phyloP scores from a whole-genome alignment of 768 basidiomycete genomes.

The Boletus rubescentipes region DNA sequence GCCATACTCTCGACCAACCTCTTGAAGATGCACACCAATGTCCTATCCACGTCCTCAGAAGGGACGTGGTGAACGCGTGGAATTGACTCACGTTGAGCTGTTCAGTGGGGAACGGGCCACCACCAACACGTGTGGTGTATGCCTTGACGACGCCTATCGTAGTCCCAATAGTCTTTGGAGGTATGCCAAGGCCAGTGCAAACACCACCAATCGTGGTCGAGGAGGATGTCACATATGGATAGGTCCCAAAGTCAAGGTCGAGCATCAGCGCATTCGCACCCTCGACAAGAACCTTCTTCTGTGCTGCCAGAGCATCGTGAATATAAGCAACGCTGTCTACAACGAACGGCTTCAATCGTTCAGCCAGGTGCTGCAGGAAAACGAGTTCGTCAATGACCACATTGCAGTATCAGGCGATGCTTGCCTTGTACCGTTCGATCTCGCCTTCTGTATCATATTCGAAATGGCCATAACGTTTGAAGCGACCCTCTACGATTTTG shows the following conservation, averaged over 20 bases:
- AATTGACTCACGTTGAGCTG: slow-evolving; percentile 71
- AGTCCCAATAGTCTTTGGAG: slow-evolving; percentile 83
- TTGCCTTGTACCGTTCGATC: slow-evolving; percentile 87
- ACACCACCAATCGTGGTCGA: slow-evolving; percentile 94
- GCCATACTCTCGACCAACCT: slow-evolving; percentile 90
- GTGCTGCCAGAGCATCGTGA: slow-evolving; percentile 70
- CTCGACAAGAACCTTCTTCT: slow-evolving; percentile 88
- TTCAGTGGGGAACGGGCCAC: slow-evolving; percentile 97
- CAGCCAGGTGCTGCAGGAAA: slow-evolving; percentile 65
- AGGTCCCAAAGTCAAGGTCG: slow-evolving; percentile 96
- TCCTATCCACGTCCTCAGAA: slow-evolving; percentile 45
- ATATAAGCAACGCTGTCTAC: slow-evolving; percentile 85
- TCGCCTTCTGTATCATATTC: slow-evolving; percentile 99
- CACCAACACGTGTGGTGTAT: slow-evolving; percentile 98
- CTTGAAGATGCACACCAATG: slow-evolving; percentile 84
- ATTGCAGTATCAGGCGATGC: slow-evolving; percentile 5
- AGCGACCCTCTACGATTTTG: slow-evolving; percentile 92
- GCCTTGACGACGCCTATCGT: slow-evolving; percentile 95
- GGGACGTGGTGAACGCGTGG: background rate
- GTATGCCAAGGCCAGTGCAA: slow-evolving; percentile 96
- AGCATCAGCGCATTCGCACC: slow-evolving; percentile 99
- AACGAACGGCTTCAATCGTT: slow-evolving; percentile 83
- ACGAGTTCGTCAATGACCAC: background rate
- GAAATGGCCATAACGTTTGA: slow-evolving; percentile 97
- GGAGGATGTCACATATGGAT: slow-evolving; percentile 96